A percentile compares a stretch with the other conserved stretches of the same genome.
Conservation (phyloP, 257 asterid genomes). For the Catharanthus roseus region DNA sequence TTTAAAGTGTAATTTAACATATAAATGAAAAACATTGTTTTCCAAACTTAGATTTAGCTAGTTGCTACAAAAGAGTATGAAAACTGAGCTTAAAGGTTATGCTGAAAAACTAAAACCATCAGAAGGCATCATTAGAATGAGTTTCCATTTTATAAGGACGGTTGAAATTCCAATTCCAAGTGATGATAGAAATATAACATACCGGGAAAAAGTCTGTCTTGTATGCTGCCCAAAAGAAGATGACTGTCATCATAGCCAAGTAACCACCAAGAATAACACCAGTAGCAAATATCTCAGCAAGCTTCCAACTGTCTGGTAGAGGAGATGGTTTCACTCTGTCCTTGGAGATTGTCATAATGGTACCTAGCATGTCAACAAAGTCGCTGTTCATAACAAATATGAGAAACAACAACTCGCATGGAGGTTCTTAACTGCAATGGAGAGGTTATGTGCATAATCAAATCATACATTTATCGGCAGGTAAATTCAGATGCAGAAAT, state of each 20-base stretch:
- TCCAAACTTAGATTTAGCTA: no score
- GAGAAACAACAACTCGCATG: neutral
- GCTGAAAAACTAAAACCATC: neutral
- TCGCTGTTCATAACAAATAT: neutral
- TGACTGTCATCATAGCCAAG: conserved; percentile 30
- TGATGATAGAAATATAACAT: conserved; percentile 4
- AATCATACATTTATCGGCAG: neutral
- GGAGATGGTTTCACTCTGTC: conserved; percentile 41
- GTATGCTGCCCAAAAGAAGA: conserved; percentile 33
- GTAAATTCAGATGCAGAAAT: neutral
- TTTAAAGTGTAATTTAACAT: no score
- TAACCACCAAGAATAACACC: conserved; percentile 35
- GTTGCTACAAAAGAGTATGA: no score
- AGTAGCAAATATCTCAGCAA: conserved; percentile 34
- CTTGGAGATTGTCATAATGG: conserved; percentile 41
- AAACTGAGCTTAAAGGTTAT: no score
- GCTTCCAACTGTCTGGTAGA: conserved; percentile 38
- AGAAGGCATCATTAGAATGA: neutral
- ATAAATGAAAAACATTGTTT: no score
- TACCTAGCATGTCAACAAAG: conserved; percentile 16
- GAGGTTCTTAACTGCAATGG: neutral
- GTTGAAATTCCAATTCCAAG: neutral
- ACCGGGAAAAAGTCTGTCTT: conserved; percentile 31
- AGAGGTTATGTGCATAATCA: neutral
- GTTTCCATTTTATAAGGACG: neutral